These are phyloP conservation scores for Syzygium aqueum DNA, from an alignment of 345 rosid genomes.

Conservation along the genomic window DNA sequence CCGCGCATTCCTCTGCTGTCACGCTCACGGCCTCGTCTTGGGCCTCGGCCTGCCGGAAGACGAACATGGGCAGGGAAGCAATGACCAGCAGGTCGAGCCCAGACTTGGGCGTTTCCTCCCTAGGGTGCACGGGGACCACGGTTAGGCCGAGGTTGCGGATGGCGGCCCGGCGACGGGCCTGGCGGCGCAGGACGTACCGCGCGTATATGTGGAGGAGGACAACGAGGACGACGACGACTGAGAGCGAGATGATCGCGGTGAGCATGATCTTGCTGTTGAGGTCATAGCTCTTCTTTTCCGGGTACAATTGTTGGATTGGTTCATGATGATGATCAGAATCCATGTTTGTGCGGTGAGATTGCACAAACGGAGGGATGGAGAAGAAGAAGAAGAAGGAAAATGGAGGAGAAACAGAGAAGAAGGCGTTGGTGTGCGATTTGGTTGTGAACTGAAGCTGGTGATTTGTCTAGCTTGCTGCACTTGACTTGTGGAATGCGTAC, in stretches of 20 bases:
- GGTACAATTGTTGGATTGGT: accelerated
- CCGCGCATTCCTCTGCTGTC: slow-evolving; percentile 26
- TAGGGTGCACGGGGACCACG: neutral
- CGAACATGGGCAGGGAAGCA: slow-evolving; percentile 25
- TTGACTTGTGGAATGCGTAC: neutral
- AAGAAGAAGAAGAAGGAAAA: neutral
- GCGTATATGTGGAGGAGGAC: slow-evolving; percentile 31
- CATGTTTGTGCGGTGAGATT: neutral
- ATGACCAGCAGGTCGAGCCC: slow-evolving; percentile 36
- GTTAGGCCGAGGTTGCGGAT: neutral
- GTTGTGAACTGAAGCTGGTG: neutral
- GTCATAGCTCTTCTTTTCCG: neutral
- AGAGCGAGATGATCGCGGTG: slow-evolving; percentile 25
- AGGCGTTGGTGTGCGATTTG: neutral
- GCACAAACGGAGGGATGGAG: neutral
- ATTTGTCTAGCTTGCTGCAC: neutral
- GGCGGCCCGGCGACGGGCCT: slow-evolving; percentile 17
- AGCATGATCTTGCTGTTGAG: slow-evolving; percentile 38
- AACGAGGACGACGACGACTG: slow-evolving; percentile 28
- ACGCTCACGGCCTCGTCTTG: neutral
- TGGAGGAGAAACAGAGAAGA: neutral
- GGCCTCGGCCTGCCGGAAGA: slow-evolving; percentile 2
- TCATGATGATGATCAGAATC: neutral
- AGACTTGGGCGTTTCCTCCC: slow-evolving; percentile 23
- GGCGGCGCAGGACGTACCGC: slow-evolving; percentile 25